Evolutionary conservation across 1,284 basidiomycete species (phyloP), one percentile per base, ranked within the genome.

Genomic region (Trametes sp.): DNA sequence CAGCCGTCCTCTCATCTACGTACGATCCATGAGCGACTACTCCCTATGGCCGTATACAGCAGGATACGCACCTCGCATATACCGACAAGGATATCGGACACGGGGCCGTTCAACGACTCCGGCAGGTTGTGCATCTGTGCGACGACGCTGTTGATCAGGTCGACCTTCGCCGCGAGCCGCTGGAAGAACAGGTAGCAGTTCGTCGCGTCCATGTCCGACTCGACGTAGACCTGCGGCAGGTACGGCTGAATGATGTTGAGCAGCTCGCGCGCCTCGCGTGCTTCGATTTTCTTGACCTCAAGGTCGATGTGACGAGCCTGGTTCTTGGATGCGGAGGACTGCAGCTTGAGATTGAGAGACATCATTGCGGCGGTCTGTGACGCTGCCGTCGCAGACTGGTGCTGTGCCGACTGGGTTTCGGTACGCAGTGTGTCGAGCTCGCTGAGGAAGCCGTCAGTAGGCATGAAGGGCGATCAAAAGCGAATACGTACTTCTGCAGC

Each of bases 141-240:
- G 42, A 96, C 88, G 58, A 93, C 85, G 13, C 77, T 84, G 70
- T 90, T 93, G 75, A 98, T 89, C 54, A 97, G 82, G 69, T 96
- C 93, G 23, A 93, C 83, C 77, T 98, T 98, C 71, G 84, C 82
- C 0, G 89, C 89, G 65, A 98, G 76, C 9, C 96, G 88, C 69
- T 90, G 89, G 88, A 98, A 96, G 84, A 96, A 94, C 63, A 98
- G 79, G 68, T 96, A 93, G 66, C 93, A 92, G 62, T 85, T 90
- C 3, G 94, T 94, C 0, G 95, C 92, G 69, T 95, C 94, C 64
- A 83, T 87, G 74, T 98, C 96, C 24, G 85, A 87, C 70, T 97
- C 94, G 55, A 93, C 84, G 73, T 63, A 56, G 42, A 67, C 31
- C 24, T 66, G 63, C 23, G 58, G 66, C 23, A 63, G 58, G 57